These are phyloP conservation scores for Mimosa pudica DNA, from an alignment of 306 rosid genomes.

Conservation along the genomic window DNA sequence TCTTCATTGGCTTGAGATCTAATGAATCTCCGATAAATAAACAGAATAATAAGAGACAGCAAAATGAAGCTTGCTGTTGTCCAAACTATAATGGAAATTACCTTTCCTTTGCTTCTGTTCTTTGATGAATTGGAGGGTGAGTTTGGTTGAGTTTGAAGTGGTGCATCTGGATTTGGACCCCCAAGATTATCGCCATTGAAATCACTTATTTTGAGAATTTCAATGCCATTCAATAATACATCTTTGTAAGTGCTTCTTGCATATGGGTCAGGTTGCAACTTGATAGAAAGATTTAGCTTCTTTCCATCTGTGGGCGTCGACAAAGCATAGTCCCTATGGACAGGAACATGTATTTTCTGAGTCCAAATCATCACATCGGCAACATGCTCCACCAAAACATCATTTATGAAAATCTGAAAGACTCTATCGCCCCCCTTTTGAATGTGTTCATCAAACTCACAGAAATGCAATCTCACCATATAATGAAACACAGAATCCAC, in stretches of 20 bases:
- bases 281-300: background rate
- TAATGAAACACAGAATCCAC: background rate
- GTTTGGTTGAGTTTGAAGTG: too few species aligned
- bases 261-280: background rate
- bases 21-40: background rate
- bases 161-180: background rate
- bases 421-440: background rate
- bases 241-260: background rate
- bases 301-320: background rate
- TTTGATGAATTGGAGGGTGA: background rate
- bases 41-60: background rate
- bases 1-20: too few species aligned
- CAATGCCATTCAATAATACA: conserved; percentile 11
- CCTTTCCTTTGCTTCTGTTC: background rate
- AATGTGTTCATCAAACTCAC: background rate
- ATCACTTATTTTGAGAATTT: conserved; percentile 9
- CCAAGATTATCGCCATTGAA: too few species aligned
- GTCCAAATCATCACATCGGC: conserved; percentile 1
- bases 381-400: background rate
- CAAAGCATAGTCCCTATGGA: background rate
- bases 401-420: conserved; percentile 17
- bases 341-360: background rate
- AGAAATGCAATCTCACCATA: conserved; percentile 16
- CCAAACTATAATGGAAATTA: background rate
- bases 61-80: background rate